Evolutionary conservation across 768 basidiomycete species (phyloP), one percentile per base, ranked within the genome.

Genomic region (Boletus reticulatus): DNA sequence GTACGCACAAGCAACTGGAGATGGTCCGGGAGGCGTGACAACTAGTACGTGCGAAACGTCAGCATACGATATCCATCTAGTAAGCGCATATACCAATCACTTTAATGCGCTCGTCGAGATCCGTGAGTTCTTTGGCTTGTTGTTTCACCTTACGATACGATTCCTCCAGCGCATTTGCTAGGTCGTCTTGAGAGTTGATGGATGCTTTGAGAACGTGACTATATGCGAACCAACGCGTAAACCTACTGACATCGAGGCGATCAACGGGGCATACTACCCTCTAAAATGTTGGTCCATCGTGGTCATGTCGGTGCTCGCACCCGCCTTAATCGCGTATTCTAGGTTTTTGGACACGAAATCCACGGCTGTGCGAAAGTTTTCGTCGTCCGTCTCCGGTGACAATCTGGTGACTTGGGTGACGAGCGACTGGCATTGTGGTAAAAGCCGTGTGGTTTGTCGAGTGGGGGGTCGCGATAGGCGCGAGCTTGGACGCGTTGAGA

Each of bases 121-220:
- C 87, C 24, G 72, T 77, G 41, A 78, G 75, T 51, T 77, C 71
- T 36, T 73, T 72, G 6, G 81, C 72, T 31, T 78, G 76, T n/a
- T 66, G 58, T 62, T 83, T 86, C 19, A 91, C 73, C 50, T 72
- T 75, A 32, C 63, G 55, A 57, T 83, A 84, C 1, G 80, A 76
- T n/a, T 72, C 71, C 52, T 83, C 73, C 14, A 92, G 66, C 0
- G 88, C 88, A 29, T 80, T 75, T 14, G 83, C 85, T 4, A 89
- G 75, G 14, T 62, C 66, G 62, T 92, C 84, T 47, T 80, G 75
- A 13, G 83, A 83, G 57, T 85, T 83, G 52, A 93, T 79, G 38
- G 82, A 82, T 14, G 88, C 87, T 67, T 92, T 92, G 64, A 87
- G 73, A 19, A 78, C 74, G 65, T 78, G 80, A 16, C 88, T 88